phyloP scores from a whole-genome alignment of 2,329 filamentous ascomycete genomes.

The Cryphonectria carpinicola region DNA sequence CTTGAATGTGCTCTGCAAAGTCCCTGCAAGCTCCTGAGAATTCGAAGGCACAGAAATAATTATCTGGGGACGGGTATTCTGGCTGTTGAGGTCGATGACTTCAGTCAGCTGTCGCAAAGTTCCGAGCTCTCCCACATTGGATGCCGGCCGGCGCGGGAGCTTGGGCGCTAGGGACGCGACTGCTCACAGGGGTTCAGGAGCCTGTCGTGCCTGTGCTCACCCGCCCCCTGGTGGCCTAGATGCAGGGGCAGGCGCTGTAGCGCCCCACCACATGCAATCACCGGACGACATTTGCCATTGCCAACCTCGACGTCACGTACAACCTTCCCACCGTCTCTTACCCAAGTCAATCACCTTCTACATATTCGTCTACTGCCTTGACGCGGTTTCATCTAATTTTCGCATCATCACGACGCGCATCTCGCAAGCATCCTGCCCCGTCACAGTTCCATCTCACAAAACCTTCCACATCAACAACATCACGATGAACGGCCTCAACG shows the following conservation, averaged over 20 bases:
- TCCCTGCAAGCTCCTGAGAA: neutral
- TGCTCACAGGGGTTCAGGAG: neutral
- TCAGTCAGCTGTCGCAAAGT: slow-evolving; percentile 16
- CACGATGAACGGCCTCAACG: slow-evolving; percentile 55
- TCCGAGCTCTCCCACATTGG: slow-evolving; percentile 16
- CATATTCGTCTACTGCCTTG: neutral
- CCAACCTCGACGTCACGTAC: neutral
- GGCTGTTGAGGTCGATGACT: slow-evolving; percentile 14
- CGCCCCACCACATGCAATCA: neutral
- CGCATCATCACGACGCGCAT: neutral
- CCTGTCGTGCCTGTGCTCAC: neutral
- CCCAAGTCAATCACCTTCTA: neutral
- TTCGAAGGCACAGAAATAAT: neutral
- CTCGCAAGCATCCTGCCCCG: neutral
- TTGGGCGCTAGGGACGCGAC: slow-evolving; percentile 17
- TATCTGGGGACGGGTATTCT: neutral
- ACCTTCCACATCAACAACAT: neutral
- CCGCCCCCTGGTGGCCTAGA: slow-evolving; percentile 3
- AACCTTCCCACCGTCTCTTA: neutral
- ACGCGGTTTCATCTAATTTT: neutral
- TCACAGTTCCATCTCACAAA: neutral
- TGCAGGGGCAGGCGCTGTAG: slow-evolving; percentile 19
- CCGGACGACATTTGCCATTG: neutral
- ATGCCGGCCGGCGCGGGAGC: slow-evolving; percentile 20
- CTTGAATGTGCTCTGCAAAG: neutral